These are phyloP conservation scores for Teratosphaeriaceae sp. DNA, from an alignment of 2,329 filamentous ascomycete species.

Conservation along the genomic window DNA sequence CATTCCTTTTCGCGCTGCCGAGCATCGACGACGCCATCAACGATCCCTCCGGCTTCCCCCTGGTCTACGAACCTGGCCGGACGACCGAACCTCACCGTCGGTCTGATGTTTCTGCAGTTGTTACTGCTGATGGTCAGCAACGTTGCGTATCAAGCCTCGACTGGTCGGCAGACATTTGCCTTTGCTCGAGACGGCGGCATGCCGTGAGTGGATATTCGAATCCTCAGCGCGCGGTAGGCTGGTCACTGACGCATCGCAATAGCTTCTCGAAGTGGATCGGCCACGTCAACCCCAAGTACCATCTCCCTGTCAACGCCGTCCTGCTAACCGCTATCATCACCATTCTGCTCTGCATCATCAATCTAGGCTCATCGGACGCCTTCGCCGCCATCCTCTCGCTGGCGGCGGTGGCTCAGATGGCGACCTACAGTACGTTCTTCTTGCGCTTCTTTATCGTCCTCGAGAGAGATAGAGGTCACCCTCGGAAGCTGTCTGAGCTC, in stretches of 20 bases:
- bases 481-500: too few relatives aligned
- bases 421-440: constrained; percentile 37
- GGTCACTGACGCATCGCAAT: too few relatives aligned
- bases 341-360: constrained; percentile 21
- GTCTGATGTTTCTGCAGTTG: constrained; percentile 1
- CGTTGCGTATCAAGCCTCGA: constrained; percentile 1
- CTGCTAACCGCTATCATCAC: constrained; percentile 18
- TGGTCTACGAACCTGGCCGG: constrained; percentile 6
- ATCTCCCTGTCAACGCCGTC: constrained; percentile 22
- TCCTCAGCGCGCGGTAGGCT: too few relatives aligned
- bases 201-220: too few relatives aligned
- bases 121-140: constrained; percentile 3
- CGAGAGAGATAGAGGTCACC: too few relatives aligned
- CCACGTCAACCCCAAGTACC: constrained; percentile 16
- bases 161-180: constrained; percentile 7
- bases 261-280: constrained; percentile 31
- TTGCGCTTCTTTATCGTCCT: too few relatives aligned
- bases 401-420: constrained; percentile 33
- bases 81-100: constrained; percentile 2
- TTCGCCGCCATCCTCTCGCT: constrained; percentile 35
- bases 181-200: constrained; percentile 14
- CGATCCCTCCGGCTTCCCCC: constrained; percentile 4
- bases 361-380: constrained; percentile 19
- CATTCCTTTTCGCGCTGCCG: constrained; percentile 19
- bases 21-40: constrained; percentile 5